Percentiles rank a stretch among this genome's conserved stretches.
Conservation (phyloP, 768 basidiomycete species). For the Fibroporia radiculosa region DNA sequence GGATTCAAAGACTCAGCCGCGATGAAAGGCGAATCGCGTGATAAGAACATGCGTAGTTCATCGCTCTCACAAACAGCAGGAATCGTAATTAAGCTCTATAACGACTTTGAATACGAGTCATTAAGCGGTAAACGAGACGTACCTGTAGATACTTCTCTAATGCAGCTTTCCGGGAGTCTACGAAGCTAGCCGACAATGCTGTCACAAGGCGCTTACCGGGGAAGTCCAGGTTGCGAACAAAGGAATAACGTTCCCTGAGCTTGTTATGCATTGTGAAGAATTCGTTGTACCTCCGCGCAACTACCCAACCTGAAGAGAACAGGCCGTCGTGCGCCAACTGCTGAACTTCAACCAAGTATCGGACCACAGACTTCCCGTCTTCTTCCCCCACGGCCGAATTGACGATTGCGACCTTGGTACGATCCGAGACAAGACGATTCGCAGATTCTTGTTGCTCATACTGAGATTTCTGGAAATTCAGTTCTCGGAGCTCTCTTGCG, state of each 20-base stretch:
- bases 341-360: conserved; percentile 89
- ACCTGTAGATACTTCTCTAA: conserved; percentile 93
- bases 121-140: conserved; percentile 12
- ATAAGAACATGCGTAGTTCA: conserved; percentile 79
- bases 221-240: conserved; percentile 73
- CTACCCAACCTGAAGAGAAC: conserved; percentile 84
- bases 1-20: conserved; percentile 37
- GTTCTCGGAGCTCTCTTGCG: conserved; percentile 72
- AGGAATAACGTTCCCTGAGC: conserved; percentile 64
- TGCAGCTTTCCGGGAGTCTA: conserved; percentile 71
- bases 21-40: conserved; percentile 78
- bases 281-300: conserved; percentile 91
- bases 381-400: conserved; percentile 79
- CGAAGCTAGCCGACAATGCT: conserved; percentile 78
- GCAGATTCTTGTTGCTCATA: conserved; percentile 94
- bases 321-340: conserved; percentile 76
- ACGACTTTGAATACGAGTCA: not conserved
- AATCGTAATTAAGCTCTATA: conserved; percentile 66
- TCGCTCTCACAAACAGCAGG: conserved; percentile 74
- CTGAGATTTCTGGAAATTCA: conserved; percentile 85
- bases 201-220: conserved; percentile 91
- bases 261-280: conserved; percentile 86
- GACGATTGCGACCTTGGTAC: conserved; percentile 80
- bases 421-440: conserved; percentile 75
- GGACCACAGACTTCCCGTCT: conserved; percentile 82